These are phyloP conservation scores for Gracilaria domingensis DNA, from an alignment of 23 red algal genomes.

Conservation along the genomic window DNA sequence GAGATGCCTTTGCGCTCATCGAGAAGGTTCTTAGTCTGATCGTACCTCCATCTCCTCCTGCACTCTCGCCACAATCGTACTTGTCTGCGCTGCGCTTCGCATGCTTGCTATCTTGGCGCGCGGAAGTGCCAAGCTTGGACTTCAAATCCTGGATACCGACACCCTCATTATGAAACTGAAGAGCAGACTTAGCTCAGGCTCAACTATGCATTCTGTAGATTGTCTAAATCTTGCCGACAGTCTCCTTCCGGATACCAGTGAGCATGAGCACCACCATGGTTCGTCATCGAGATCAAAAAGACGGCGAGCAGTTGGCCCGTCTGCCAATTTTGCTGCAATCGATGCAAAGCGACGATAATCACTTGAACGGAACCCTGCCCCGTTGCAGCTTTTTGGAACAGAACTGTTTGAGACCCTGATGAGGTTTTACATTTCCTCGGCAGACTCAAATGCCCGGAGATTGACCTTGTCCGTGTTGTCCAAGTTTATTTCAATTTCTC, in stretches of 20 bases:
- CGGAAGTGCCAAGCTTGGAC: conserved; percentile 65
- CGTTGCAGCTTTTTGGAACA: conserved; percentile 52
- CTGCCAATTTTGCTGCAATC: conserved; percentile 44
- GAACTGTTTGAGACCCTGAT: conserved; percentile 65
- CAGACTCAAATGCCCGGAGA: conserved; percentile 50
- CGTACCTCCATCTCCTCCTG: conserved; percentile 57
- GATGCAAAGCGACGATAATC: conserved; percentile 56
- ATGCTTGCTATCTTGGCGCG: conserved; percentile 59
- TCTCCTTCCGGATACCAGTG: conserved; percentile 62
- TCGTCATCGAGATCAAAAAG: conserved; percentile 30
- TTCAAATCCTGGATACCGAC: conserved; percentile 54
- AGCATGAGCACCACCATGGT: conserved; percentile 23
- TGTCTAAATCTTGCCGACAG: conserved; percentile 71
- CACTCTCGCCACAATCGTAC: conserved; percentile 54
- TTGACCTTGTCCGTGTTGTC: conserved; percentile 48
- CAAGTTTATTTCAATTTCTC: conserved; percentile 71
- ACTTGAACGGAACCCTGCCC: conserved; percentile 31
- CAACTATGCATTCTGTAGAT: conserved; percentile 53
- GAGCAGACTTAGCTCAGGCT: conserved; percentile 34
- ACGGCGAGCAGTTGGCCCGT: conserved; percentile 28
- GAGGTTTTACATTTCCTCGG: conserved; percentile 62
- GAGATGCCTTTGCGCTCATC: conserved; percentile 54
- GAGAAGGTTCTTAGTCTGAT: conserved; percentile 60
- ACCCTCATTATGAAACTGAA: conserved; percentile 52
- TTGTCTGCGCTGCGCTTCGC: conserved; percentile 60